Evolutionary conservation across 2,329 filamentous ascomycete species (phyloP), one percentile per base, ranked within the genome.

Genomic region (Tolypocladium guangdongense): DNA sequence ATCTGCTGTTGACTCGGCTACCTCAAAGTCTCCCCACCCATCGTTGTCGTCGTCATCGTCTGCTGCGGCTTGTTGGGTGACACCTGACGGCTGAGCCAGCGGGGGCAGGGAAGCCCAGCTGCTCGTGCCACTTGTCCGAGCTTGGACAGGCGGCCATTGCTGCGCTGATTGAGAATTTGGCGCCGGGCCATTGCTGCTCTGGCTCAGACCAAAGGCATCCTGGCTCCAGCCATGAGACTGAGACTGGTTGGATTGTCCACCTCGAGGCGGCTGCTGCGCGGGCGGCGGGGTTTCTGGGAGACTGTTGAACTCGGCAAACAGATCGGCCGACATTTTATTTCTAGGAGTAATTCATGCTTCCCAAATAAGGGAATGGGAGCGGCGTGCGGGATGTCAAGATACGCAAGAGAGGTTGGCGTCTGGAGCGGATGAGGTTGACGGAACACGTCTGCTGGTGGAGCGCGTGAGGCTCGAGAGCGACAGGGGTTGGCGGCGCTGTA

Each of bases 1-100:
- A 8, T 61, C 53, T 11, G 56, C 53, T 4, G 61, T 54, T 1
- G 70, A 64, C 38, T 75, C 68, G 18, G 80, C 81, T 46, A 77
- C 74, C 65, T 86, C 83, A 61, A 87, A 87, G 53, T 86, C 83
- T 0, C 84, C 84, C 78, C 84, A 87, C n/a, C n/a, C n/a, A n/a
- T n/a, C n/a, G n/a, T n/a, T n/a, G n/a, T 75, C 80, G 61, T 85
- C 82, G 52, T 84, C 82, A 8, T 83, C 78, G 3, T 78, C 79
- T 38, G 46, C 24, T 8, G 22, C 16, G 18, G 33, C 37, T 7
- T 32, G 43, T 32, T 46, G 43, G 18, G 8, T 1, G 14, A 18
- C 27, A 32, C 18, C 16, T 4, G 54, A 18, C 27, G 52, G 50
- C 39, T 41, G 53, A 18, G 51, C 49, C 18, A 47, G 41, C 24